These are phyloP conservation scores for Cordyceps tenuipes DNA, from an alignment of 2,329 filamentous ascomycete species.

Conservation along the genomic window DNA sequence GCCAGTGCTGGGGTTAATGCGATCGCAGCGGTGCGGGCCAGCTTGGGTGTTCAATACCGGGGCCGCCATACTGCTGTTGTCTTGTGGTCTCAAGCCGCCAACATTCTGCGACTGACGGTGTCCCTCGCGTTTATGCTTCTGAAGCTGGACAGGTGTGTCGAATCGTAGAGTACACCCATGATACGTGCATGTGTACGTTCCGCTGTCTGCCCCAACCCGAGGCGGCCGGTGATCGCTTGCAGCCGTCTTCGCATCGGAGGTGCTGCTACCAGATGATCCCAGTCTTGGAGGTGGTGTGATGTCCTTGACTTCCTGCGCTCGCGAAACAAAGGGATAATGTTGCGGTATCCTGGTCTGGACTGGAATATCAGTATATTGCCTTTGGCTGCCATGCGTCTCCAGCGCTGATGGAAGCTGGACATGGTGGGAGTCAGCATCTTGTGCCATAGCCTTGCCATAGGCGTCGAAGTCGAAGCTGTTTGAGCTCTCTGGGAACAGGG, in stretches of 20 bases:
- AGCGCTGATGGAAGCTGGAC: slow-evolving; percentile 12
- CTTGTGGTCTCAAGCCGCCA: slow-evolving; percentile 20
- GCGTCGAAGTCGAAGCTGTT: slow-evolving; percentile 35
- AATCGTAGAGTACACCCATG: slow-evolving; percentile 85
- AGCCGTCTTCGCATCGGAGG: slow-evolving; percentile 25
- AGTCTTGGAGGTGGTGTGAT: slow-evolving; percentile 28
- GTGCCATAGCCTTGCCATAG: slow-evolving; percentile 27
- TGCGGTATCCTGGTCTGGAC: slow-evolving; percentile 36
- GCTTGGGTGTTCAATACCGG: slow-evolving; percentile 73
- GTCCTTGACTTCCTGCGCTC: slow-evolving; percentile 24
- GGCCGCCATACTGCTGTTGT: slow-evolving; percentile 37
- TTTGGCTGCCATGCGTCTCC: slow-evolving; percentile 19
- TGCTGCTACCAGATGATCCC: slow-evolving; percentile 35
- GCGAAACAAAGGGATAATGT: slow-evolving; percentile 42
- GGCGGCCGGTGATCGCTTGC: slow-evolving; percentile 42
- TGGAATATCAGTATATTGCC: slow-evolving; percentile 22
- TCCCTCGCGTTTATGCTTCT: slow-evolving; percentile 92
- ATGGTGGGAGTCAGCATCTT: slow-evolving; percentile 17
- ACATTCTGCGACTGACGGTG: slow-evolving; percentile 65
- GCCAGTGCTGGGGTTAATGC: slow-evolving; percentile 88
- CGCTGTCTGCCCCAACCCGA: slow-evolving; percentile 63
- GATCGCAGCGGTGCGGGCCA: slow-evolving; percentile 85
- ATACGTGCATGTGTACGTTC: slow-evolving; percentile 94
- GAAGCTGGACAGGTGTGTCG: slow-evolving; percentile 74
- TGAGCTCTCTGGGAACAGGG: slow-evolving; percentile 62